These are phyloP conservation scores for Colletotrichum tanaceti DNA, from an alignment of 2,329 filamentous ascomycete species.

Conservation along the genomic window DNA sequence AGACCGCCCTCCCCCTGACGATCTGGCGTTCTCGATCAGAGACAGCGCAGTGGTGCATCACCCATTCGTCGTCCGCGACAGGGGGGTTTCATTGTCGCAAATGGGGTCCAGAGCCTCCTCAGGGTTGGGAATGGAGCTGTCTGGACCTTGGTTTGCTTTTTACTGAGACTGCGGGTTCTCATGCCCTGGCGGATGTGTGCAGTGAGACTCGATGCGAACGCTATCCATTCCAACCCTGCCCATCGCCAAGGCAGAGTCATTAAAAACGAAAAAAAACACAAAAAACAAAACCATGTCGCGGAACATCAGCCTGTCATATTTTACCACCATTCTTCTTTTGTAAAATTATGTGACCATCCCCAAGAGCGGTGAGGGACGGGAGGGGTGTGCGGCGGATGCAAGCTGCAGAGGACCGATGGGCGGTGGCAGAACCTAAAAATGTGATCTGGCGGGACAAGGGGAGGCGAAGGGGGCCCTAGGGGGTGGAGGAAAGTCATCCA, in stretches of 20 bases:
- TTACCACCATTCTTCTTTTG: neutral
- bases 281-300: neutral
- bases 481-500: neutral
- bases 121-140: conserved; percentile 14
- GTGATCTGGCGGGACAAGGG: neutral
- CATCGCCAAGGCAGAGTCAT: conserved; percentile 2
- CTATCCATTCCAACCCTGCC: conserved; percentile 6
- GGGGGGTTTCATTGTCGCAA: conserved; percentile 19
- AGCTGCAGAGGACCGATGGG: neutral
- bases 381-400: neutral
- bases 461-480: too few species aligned
- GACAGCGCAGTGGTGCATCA: conserved; percentile 28
- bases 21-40: conserved; percentile 26
- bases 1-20: conserved; percentile 24
- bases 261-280: neutral
- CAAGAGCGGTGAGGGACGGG: conserved; percentile 4
- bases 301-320: neutral
- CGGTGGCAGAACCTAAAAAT: conserved; percentile 12
- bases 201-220: conserved; percentile 15
- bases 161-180: neutral
- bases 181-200: neutral
- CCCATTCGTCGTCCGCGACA: conserved; percentile 28
- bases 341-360: neutral
- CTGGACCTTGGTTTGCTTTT: conserved; percentile 10
- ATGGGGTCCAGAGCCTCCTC: neutral